Base-by-base conservation (phyloP, 306 rosid species). In the Bauhinia variegata region DNA sequence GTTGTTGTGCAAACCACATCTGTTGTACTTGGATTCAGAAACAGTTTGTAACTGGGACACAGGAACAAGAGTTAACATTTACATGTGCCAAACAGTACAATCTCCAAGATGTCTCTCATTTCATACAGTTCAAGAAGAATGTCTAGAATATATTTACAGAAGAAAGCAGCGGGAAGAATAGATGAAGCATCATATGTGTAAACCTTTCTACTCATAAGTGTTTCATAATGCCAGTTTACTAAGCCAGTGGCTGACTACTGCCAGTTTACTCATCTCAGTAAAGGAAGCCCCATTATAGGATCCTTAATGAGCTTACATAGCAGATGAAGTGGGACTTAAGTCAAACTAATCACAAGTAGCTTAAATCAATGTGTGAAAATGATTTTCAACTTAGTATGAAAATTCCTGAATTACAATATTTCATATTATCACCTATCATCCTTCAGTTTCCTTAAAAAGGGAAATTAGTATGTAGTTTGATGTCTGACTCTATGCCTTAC, bases 1-100 rank as follows among this genome's bases (percentile, higher is more conserved):
- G 97, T 85, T n/a, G 98, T 86, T 1, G 98, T 93, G 78, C 98
- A 93, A 49, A 93, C 96, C 75, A 89, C 97, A 31, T 93, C 97
- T 34, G 98, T 88, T 54, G 97, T 88, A 86, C 98, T 93, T 36
- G 98, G 96, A 86, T 93, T 93, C 69, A 88, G 85, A 74, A 93
- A 93, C 78, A 93, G 83, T 67, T 86, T 93, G 79, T 84, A 89
- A 72, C 98, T 93, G 89, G 43, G 37, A 61, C 5, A 64, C 28
- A 78, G 44, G 44, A 75, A 79, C 47, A 49, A 16, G 69, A 41
- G 33, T 58, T 57, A 43, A 50, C n/a, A 52, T 47, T 50, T 13
- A 63, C 49, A 73, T 42, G 60, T 55, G 44, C 56, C 49, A 34
- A 73, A 33, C 63, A 60, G 57, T 57, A 43, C 38, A 65, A 17